Conservation (phyloP, 768 basidiomycete genomes). For the Lactarius tabidus region DNA sequence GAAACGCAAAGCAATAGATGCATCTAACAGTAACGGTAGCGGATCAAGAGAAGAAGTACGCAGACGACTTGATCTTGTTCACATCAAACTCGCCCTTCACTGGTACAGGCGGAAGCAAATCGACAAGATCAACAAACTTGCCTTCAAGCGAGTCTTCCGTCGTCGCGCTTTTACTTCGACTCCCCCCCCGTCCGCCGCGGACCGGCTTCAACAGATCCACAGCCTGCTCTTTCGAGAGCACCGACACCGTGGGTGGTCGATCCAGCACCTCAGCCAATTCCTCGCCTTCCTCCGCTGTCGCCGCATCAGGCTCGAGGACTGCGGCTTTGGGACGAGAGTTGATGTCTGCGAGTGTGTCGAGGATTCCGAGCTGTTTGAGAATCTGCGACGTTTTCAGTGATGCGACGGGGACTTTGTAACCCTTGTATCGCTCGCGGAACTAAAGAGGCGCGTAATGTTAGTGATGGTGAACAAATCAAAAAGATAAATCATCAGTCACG, state of each 20-base stretch:
- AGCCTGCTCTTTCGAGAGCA: conserved; percentile 27
- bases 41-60: conserved; percentile 90
- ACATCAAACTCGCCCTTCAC: conserved; percentile 85
- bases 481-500: conserved; percentile 20
- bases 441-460: conserved; percentile 2
- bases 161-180: background rate
- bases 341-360: conserved; percentile 40
- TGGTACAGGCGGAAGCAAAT: conserved; percentile 78
- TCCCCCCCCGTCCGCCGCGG: background rate
- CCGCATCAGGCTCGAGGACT: conserved; percentile 8
- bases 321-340: conserved; percentile 28
- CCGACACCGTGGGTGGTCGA: conserved; percentile 29
- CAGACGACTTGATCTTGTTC: conserved; percentile 69
- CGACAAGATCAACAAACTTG: conserved; percentile 71
- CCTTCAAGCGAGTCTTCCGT: conserved; percentile 29
- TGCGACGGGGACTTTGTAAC: conserved; percentile 59
- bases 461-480: background rate
- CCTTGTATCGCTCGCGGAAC: conserved; percentile 36
- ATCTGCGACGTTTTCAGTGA: conserved; percentile 36
- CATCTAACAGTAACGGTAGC: background rate
- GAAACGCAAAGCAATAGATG: background rate
- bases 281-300: conserved; percentile 20
- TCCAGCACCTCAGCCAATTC: conserved; percentile 29
- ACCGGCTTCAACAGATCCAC: conserved; percentile 20
- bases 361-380: conserved; percentile 32